Evolutionary conservation across 495 filamentous ascomycete genomes (phyloP), one percentile per base, ranked within the genome.

Genomic region (Terfezia boudieri): DNA sequence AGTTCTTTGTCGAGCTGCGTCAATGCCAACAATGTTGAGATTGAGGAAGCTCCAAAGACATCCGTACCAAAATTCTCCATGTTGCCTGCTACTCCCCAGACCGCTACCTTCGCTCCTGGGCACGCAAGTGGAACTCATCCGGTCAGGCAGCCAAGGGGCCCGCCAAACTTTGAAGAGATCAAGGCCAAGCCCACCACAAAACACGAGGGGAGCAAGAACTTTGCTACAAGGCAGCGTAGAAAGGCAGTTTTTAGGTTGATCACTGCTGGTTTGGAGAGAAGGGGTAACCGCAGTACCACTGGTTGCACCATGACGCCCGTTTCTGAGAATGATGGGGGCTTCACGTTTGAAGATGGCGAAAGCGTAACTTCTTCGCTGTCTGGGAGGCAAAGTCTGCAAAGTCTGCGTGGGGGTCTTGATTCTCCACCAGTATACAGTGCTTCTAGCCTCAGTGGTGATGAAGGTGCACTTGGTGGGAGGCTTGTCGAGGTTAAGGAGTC

Each of bases 161-260:
- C 90, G 16, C 92, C 92, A 6, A 77, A 84, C 2, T 73, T 96
- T 49, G 92, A 99, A 59, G 89, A 99, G 67, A 78, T 99, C 55
- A 75, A 81, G 57, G 78, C 81, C 26, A 88, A 86, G 68, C 90
- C 90, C 7, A 99, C 90, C 5, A 80, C 85, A 49, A 94, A 87
- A 69, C 80, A 90, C 58, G 89, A 94, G 62, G 90, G 92, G 37
- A 94, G 89, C 78, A 93, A 94, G 75, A 99, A 99, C 70, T 99
- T 99, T 68, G 81, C 84, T 17, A 81, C 86, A 36, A 89, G 89
- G 58, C 87, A 90, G 62, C 87, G 90, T 51, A 87, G 89, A 57
- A 83, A 82, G 60, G 92, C 92, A 14, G 79, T 98, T 49, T 81
- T 83, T 70, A 94, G 84, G 61, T 74, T 98, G 50, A 83, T 95